Evolutionary conservation across 805 yeast species (phyloP).

Genomic region (Isabelozyma pseudorhagii): DNA sequence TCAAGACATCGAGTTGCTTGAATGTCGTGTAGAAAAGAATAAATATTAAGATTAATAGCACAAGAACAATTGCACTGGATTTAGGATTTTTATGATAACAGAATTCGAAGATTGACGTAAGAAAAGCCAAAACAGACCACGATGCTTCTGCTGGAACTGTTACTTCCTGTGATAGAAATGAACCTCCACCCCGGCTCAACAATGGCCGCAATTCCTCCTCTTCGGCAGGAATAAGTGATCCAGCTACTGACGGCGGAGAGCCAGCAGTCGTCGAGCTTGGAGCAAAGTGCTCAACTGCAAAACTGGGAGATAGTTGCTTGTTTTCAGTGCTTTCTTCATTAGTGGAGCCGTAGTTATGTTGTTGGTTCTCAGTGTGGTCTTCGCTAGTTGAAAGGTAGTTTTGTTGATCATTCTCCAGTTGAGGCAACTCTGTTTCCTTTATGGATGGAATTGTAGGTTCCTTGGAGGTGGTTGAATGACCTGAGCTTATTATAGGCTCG

Average conservation of each 20-base stretch:
- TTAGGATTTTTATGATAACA: not conserved
- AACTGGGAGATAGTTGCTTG: not conserved
- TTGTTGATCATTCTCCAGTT: not conserved
- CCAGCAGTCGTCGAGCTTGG: not conserved
- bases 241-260: not conserved
- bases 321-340: not conserved
- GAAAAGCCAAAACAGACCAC: not conserved
- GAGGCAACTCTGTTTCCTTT: not conserved
- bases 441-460: not conserved
- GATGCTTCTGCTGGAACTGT: constrained; percentile 1
- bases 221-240: not conserved
- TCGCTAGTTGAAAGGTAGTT: not conserved
- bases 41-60: constrained; percentile 3
- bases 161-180: not conserved
- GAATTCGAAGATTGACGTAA: not conserved
- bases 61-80: not conserved
- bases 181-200: not conserved
- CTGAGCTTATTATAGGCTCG: not conserved
- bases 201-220: not conserved
- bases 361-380: not conserved
- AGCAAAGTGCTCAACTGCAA: not conserved
- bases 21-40: constrained; percentile 1
- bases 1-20: constrained; percentile 8
- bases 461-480: not conserved
- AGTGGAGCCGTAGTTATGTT: not conserved